Evolutionary conservation across 2,329 filamentous ascomycete genomes (phyloP).

Genomic region (Colletotrichum eleusines): DNA sequence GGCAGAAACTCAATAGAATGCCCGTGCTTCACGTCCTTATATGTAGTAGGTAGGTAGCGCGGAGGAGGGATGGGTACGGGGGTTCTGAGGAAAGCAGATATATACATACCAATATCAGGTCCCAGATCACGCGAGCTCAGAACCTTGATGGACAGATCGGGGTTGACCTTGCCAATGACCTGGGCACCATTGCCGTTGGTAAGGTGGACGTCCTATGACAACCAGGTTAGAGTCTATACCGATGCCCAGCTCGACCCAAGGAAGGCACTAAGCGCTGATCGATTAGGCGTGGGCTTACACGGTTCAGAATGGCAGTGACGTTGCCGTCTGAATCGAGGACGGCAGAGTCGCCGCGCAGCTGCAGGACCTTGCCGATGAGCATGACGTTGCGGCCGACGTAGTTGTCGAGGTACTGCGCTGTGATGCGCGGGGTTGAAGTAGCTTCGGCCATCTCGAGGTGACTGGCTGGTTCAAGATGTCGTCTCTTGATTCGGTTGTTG

Average conservation of each 20-base stretch:
- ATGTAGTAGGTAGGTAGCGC: neutral
- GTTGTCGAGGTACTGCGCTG: conserved; percentile 80
- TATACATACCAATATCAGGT: conserved; percentile 72
- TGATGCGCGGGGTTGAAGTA: conserved; percentile 82
- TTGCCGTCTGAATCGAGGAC: conserved; percentile 84
- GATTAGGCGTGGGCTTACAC: conserved; percentile 62
- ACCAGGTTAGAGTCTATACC: conserved; percentile 1
- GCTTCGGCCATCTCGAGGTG: conserved; percentile 71
- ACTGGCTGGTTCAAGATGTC: neutral
- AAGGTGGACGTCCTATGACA: conserved; percentile 76
- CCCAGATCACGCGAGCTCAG: conserved; percentile 79
- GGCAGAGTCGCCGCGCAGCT: conserved; percentile 84
- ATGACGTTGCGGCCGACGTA: conserved; percentile 84
- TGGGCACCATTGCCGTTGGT: conserved; percentile 78
- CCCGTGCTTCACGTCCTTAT: neutral
- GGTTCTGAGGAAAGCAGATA: neutral
- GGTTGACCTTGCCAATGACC: conserved; percentile 83
- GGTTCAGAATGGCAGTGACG: conserved; percentile 79
- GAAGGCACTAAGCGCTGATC: no score
- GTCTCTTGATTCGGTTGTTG: neutral
- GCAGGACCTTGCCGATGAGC: conserved; percentile 85
- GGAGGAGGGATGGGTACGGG: neutral
- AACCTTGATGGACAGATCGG: conserved; percentile 78
- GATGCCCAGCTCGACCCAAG: neutral
- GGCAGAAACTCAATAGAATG: neutral